phyloP scores from a whole-genome alignment of 352 stramenopile genomes.

The Pythium aquatile region DNA sequence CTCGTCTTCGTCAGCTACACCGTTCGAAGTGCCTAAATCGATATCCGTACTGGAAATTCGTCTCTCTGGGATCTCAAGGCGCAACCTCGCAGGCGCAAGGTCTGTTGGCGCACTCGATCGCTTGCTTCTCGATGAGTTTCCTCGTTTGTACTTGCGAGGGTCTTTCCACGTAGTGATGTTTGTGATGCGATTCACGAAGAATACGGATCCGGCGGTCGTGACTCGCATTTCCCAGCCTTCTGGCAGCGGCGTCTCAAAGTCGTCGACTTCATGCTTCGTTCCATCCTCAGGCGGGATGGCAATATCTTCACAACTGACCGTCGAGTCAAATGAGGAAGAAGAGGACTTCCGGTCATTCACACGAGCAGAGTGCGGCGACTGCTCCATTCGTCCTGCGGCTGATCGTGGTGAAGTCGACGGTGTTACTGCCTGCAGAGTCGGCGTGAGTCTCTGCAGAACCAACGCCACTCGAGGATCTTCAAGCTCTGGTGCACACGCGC shows the following conservation, averaged over 20 bases:
- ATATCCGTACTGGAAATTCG: not conserved
- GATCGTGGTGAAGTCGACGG: slow-evolving; percentile 27
- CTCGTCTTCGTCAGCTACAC: not conserved
- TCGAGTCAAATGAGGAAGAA: slow-evolving; percentile 46
- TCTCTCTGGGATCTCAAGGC: slow-evolving; percentile 14
- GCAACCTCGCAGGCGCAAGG: not conserved
- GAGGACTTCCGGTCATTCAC: slow-evolving; percentile 26
- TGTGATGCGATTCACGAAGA: slow-evolving; percentile 77
- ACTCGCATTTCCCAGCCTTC: slow-evolving; percentile 83
- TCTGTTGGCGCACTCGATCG: slow-evolving; percentile 9
- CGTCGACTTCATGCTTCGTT: slow-evolving; percentile 57
- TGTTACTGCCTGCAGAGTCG: not conserved
- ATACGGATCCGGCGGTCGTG: slow-evolving; percentile 60
- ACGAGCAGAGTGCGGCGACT: slow-evolving; percentile 9
- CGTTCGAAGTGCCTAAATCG: not conserved
- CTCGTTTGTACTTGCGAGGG: slow-evolving; percentile 34
- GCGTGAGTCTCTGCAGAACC: slow-evolving; percentile 19
- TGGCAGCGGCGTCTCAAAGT: slow-evolving; percentile 73
- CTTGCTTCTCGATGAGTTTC: slow-evolving; percentile 1
- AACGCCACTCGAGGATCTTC: slow-evolving; percentile 58
- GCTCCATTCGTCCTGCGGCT: slow-evolving; percentile 27
- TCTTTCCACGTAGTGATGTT: slow-evolving; percentile 78
- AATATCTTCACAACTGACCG: slow-evolving; percentile 34
- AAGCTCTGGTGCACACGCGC: slow-evolving; percentile 32
- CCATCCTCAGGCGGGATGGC: slow-evolving; percentile 58